phyloP scores from a whole-genome alignment of 352 stramenopile genomes.

The Pythium pyrilobum region DNA sequence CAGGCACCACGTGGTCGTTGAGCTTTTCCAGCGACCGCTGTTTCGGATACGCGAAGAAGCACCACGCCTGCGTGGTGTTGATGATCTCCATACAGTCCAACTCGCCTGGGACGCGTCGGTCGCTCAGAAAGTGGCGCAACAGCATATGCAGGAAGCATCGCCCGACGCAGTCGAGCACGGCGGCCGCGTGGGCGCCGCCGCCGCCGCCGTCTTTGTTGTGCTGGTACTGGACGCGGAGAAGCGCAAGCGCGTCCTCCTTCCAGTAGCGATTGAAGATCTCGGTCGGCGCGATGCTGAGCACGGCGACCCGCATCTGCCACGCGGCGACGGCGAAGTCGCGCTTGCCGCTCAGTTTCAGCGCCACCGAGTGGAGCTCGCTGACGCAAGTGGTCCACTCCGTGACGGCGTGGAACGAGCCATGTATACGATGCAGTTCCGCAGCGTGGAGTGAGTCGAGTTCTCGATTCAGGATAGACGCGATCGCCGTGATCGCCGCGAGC shows the following conservation, averaged over 20 bases:
- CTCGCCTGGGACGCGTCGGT: constrained; percentile 37
- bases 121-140: constrained; percentile 38
- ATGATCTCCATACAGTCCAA: constrained; percentile 76
- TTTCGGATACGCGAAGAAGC: constrained; percentile 57
- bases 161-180: constrained; percentile 24
- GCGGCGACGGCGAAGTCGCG: constrained; percentile 31
- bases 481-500: constrained; percentile 29
- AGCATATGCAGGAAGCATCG: constrained; percentile 34
- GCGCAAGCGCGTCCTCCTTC: constrained; percentile 51
- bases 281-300: constrained; percentile 41
- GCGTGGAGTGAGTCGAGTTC: constrained; percentile 31
- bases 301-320: constrained; percentile 47
- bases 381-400: constrained; percentile 60
- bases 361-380: constrained; percentile 50
- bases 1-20: constrained; percentile 28
- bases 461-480: constrained; percentile 32
- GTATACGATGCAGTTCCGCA: constrained; percentile 14
- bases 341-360: constrained; percentile 44
- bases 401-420: constrained; percentile 19
- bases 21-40: constrained; percentile 33
- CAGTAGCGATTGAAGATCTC: constrained; percentile 73
- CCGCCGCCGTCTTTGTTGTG: constrained; percentile 53
- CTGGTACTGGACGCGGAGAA: constrained; percentile 56
- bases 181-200: constrained; percentile 4
- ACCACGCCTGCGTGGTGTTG: constrained; percentile 78